Base-by-base conservation (phyloP, 768 basidiomycete species). In the Pulveroboletus sp. region DNA sequence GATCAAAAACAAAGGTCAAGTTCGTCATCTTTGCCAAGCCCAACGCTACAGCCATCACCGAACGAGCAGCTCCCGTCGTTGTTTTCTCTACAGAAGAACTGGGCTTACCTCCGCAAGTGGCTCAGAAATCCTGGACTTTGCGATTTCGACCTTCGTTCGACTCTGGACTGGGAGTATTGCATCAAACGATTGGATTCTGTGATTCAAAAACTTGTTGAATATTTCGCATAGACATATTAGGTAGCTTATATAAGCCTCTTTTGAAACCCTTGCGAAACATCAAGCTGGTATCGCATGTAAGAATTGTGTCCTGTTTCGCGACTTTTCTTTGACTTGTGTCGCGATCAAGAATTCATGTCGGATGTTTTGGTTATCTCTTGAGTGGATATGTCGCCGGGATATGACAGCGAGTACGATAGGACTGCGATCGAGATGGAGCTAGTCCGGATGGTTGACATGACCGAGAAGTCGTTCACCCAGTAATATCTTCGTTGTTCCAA, bases 161-260 rank as follows among this genome's bases (percentile, higher is more conserved):
- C 98, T 57, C 77, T 99, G 52, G 96, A 99, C 65, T 99, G 96
- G 96, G 81, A 95, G n/a, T n/a, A n/a, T n/a, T n/a, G n/a, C n/a
- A n/a, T n/a, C n/a, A n/a, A n/a, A n/a, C n/a, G n/a, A n/a, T n/a
- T n/a, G n/a, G n/a, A 96, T 6, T 96, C 93, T 2, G 96, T 98
- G 58, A 93, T 99, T 50, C 96, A 99, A 70, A 99, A 99, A 61
- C 74, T 99, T n/a, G n/a, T n/a, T n/a, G n/a, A n/a, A n/a, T n/a
- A n/a, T n/a, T n/a, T n/a, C n/a, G n/a, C n/a, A n/a, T n/a, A n/a
- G n/a, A n/a, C n/a, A n/a, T n/a, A n/a, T n/a, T n/a, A n/a, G n/a
- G n/a, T n/a, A n/a, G n/a, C n/a, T n/a, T n/a, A n/a, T n/a, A n/a
- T n/a, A n/a, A n/a, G n/a, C n/a, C n/a, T n/a, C n/a, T n/a, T n/a